phyloP scores from a whole-genome alignment of 805 yeast genomes.

The Starmerella powellii region DNA sequence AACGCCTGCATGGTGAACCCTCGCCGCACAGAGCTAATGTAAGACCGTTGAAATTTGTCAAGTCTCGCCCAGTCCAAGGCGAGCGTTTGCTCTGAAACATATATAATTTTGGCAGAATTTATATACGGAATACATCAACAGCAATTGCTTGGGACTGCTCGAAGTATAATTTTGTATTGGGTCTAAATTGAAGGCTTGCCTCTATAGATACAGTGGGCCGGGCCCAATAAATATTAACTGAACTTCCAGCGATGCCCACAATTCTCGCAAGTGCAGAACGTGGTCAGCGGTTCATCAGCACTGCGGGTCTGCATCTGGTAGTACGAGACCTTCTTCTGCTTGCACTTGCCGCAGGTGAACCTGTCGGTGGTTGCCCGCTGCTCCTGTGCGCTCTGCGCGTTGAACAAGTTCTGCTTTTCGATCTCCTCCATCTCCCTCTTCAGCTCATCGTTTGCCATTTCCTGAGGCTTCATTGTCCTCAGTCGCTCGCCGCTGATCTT shows the following conservation, averaged over 20 bases:
- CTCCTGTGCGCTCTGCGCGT: slow-evolving; percentile 95
- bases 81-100: no score
- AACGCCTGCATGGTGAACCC: slow-evolving; percentile 7
- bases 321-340: slow-evolving; percentile 90
- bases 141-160: no score
- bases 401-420: slow-evolving; percentile 78
- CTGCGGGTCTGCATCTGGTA: slow-evolving; percentile 97
- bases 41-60: neutral
- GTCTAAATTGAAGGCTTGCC: no score
- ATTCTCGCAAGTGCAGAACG: slow-evolving; percentile 93
- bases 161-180: no score
- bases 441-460: slow-evolving; percentile 86
- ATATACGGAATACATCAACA: no score
- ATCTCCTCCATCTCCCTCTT: slow-evolving; percentile 75
- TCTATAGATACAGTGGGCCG: no score
- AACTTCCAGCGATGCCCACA: slow-evolving; percentile 99
- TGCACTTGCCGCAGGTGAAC: slow-evolving; percentile 95
- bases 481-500: slow-evolving; percentile 54
- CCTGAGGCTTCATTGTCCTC: slow-evolving; percentile 78
- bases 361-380: slow-evolving; percentile 93
- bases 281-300: slow-evolving; percentile 97
- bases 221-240: slow-evolving; percentile 37
- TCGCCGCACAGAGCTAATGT: neutral
- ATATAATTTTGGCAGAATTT: no score
- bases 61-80: neutral